phyloP scores from a whole-genome alignment of 306 rosid genomes.

The Acacia melanoxylon region DNA sequence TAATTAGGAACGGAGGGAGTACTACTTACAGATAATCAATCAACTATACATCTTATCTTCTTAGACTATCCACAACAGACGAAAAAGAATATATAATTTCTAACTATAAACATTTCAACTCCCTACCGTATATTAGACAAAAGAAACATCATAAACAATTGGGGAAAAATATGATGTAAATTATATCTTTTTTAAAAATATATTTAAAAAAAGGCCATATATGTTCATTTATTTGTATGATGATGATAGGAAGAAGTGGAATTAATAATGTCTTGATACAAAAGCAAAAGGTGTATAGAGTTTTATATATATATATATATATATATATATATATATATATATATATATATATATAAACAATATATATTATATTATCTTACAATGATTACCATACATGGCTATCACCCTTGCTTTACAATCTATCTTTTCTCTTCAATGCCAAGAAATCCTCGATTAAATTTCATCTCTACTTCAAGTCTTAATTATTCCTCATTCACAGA shows the following conservation, averaged over 20 bases:
- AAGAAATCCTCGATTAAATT: constrained; percentile 48
- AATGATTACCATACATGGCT: constrained; percentile 51
- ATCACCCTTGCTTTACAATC: constrained; percentile 50
- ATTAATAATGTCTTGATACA: constrained; percentile 55
- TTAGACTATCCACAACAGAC: background rate
- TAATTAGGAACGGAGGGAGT: too few species aligned
- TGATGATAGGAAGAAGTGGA: constrained; percentile 44
- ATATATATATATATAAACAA: too few species aligned
- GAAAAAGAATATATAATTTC: background rate
- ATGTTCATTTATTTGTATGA: constrained; percentile 1
- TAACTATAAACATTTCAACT: background rate
- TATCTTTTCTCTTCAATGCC: constrained; percentile 41
- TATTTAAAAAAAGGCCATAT: background rate
- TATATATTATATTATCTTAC: constrained; percentile 35
- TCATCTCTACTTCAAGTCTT: constrained; percentile 34
- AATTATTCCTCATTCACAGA: background rate
- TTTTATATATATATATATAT: background rate
- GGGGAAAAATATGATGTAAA: background rate
- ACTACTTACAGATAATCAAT: background rate
- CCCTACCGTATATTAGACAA: background rate
- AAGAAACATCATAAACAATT: background rate
- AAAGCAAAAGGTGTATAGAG: constrained; percentile 49
- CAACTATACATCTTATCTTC: background rate
- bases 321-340: too few species aligned
- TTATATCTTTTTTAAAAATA: background rate